Base-by-base conservation (phyloP, 352 stramenopile genomes). In the Pythium angustatum region DNA sequence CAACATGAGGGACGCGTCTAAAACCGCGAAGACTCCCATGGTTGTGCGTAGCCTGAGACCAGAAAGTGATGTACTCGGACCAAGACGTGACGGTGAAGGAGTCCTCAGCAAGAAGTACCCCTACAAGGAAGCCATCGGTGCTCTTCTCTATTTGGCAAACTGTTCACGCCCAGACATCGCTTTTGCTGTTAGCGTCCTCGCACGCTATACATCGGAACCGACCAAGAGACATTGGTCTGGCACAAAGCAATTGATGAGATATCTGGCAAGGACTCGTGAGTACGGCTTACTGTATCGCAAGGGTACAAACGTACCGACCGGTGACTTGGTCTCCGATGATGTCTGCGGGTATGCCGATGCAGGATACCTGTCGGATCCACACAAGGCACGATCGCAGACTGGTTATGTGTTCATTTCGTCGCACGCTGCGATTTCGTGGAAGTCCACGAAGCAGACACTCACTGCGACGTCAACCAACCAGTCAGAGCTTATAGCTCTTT, bases 361-460 rank as follows among this genome's bases (percentile, higher is more conserved):
- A 40, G 62, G 54, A 12, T 69, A 63, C 30, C 27, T 69, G 1
- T 64, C 62, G 12, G 62, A 69, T 26, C 62, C 63, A 11, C 48
- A 64, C 49, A 70, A 64, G 31, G 63, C 48, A 14, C 28, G 49
- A 44, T 70, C 63, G 15, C 63, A 70, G 15, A 52, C 49, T 17
- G 63, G 63, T 22, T 70, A 62, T 19, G 63, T 70, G n/a, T 64
- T 69, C 38, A 60, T 69, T 48, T 64, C 62, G 8, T 43, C 62
- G 2, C 31, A 63, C 15, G 53, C 24, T 2, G 43, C 62, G 0
- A 69, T 69, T 41, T 69, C 62, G 31, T 61, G 63, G 55, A 58
- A 47, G 26, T 70, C 63, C 9, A 65, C 55, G 5, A 61, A 65
- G 17, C 55, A 65, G 30, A 64, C 48, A 1, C n/a, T 70, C 9